These are phyloP conservation scores for Hericium coralloides DNA, from an alignment of 768 basidiomycete species.

Conservation along the genomic window DNA sequence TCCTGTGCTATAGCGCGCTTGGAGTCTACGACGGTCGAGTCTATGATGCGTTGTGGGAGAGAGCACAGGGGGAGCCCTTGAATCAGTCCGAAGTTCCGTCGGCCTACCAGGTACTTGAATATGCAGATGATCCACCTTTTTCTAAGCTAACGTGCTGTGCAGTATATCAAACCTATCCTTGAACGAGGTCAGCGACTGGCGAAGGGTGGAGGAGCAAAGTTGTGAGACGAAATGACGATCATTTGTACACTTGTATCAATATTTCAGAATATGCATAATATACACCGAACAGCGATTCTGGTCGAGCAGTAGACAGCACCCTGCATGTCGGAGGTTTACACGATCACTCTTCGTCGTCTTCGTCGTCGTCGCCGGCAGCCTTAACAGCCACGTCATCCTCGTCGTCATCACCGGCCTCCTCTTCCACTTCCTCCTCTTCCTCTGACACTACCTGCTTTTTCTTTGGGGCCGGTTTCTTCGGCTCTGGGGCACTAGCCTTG, in stretches of 20 bases:
- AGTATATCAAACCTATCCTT: constrained; percentile 45
- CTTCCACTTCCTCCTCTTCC: constrained; percentile 31
- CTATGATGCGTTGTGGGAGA: constrained; percentile 58
- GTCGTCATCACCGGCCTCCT: constrained; percentile 16
- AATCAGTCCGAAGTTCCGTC: constrained; percentile 41
- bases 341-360: not conserved
- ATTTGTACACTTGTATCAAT: too few relatives aligned
- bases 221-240: not conserved
- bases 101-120: constrained; percentile 43
- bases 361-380: not conserved
- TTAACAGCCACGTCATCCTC: not conserved
- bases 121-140: not conserved
- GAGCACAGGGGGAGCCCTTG: constrained; percentile 50
- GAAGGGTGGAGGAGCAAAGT: constrained; percentile 17
- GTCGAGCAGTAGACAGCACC: not conserved
- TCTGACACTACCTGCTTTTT: constrained; percentile 31
- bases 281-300: not conserved
- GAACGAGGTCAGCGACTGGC: constrained; percentile 33
- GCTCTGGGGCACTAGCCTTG: constrained; percentile 1
- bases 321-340: not conserved
- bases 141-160: not conserved
- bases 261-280: not conserved
- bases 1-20: constrained; percentile 37
- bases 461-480: constrained; percentile 26
- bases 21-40: constrained; percentile 57